These are phyloP conservation scores for Gentiana macrophylla DNA, from an alignment of 257 asterid species.

Conservation along the genomic window DNA sequence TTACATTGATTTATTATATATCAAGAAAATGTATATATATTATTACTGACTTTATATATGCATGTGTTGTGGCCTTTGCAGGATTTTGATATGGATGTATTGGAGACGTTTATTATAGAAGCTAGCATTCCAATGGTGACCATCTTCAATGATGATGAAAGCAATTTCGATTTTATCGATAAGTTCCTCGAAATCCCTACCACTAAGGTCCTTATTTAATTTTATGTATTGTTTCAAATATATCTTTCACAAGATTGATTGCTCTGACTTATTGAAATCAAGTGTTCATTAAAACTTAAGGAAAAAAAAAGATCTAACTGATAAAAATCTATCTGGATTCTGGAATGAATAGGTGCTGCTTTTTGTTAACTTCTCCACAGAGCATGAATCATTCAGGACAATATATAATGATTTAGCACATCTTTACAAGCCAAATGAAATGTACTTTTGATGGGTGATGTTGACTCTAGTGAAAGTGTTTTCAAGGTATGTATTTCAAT, in stretches of 20 bases:
- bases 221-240: no score
- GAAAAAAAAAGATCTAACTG: no score
- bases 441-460: conserved; percentile 70
- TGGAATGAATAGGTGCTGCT: conserved; percentile 47
- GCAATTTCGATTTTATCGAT: conserved; percentile 35
- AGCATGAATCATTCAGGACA: conserved; percentile 40
- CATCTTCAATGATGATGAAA: conserved; percentile 41
- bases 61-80: conserved; percentile 13
- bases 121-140: conserved; percentile 51
- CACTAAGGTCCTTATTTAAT: conserved; percentile 37
- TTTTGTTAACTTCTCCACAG: conserved; percentile 54
- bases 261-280: no score
- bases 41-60: neutral
- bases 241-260: no score
- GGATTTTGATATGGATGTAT: conserved; percentile 53
- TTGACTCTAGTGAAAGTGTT: conserved; percentile 40
- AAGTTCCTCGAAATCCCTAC: conserved; percentile 38
- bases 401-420: conserved; percentile 54
- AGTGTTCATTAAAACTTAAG: no score
- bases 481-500: conserved; percentile 33
- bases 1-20: neutral
- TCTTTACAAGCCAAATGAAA: conserved; percentile 48
- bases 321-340: no score
- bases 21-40: neutral
- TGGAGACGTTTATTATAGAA: conserved; percentile 50